These are phyloP conservation scores for Amaranthus tricolor DNA, from an alignment of 179 eudicot genomes.

Conservation along the genomic window DNA sequence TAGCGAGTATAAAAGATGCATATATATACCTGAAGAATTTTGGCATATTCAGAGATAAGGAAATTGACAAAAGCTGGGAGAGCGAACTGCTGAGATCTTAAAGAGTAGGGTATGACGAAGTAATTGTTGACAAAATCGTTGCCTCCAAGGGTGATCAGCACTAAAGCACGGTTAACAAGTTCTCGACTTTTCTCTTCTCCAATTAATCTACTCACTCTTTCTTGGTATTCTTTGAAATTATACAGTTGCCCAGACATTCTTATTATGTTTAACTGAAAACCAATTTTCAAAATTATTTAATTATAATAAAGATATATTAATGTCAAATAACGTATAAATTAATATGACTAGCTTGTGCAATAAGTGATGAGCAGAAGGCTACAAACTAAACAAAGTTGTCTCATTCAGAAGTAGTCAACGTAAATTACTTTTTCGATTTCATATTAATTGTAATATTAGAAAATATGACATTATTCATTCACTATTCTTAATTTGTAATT, in stretches of 20 bases:
- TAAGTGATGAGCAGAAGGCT: no score
- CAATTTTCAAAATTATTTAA: no score
- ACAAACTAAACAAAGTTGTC: no score
- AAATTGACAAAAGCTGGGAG: slow-evolving; percentile 35
- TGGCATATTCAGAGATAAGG: slow-evolving; percentile 37
- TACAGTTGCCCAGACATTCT: slow-evolving; percentile 34
- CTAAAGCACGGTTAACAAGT: slow-evolving; percentile 39
- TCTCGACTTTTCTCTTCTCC: slow-evolving; percentile 23
- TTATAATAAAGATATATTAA: no score
- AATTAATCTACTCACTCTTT: slow-evolving; percentile 31
- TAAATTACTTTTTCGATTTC: no score
- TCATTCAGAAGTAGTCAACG: no score
- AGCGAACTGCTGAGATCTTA: slow-evolving; percentile 35
- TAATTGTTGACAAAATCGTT: slow-evolving; percentile 52
- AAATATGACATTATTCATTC: no score
- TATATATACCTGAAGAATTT: slow-evolving; percentile 22
- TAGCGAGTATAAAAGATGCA: no score
- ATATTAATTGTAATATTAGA: no score
- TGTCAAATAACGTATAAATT: no score
- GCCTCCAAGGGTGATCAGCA: slow-evolving; percentile 45
- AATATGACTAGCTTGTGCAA: no score
- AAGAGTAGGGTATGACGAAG: slow-evolving; percentile 35
- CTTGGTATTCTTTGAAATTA: slow-evolving; percentile 39
- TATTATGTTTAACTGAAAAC: slow-evolving; percentile 40
- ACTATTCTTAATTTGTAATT: no score